phyloP scores from a whole-genome alignment of 768 basidiomycete genomes.

The Boletus sensibilis region DNA sequence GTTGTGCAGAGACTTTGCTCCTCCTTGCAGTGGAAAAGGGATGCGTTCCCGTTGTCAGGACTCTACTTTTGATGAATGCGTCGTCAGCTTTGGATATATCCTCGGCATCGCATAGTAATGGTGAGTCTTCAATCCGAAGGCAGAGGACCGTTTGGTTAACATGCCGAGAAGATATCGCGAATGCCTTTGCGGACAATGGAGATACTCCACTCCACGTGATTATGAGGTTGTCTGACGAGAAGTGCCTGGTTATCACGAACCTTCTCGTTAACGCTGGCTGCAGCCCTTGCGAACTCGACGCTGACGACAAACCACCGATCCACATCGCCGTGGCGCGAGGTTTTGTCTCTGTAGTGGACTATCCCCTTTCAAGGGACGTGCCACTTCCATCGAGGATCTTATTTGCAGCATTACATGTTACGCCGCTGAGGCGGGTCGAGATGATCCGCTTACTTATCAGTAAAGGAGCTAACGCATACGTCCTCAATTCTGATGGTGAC shows the following conservation, averaged over 20 bases:
- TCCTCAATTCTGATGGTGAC: background rate
- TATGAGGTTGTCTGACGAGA: slow-evolving; percentile 1
- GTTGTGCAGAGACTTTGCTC: slow-evolving; percentile 1
- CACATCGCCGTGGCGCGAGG: background rate
- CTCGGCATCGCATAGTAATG: background rate
- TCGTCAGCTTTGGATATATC: background rate
- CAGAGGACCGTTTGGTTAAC: background rate
- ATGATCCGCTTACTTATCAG: slow-evolving; percentile 2
- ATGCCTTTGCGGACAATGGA: background rate
- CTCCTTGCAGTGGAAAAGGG: slow-evolving; percentile 6
- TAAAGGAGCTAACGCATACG: background rate
- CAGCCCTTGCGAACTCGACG: background rate
- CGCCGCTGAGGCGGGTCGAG: background rate
- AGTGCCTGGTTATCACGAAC: background rate
- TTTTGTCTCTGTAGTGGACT: background rate
- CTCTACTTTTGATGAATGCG: background rate
- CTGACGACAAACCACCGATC: background rate
- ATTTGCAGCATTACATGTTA: background rate
- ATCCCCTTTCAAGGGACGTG: background rate
- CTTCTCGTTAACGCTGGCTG: slow-evolving; percentile 2
- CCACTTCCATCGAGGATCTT: background rate
- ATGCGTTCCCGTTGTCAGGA: background rate
- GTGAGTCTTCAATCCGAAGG: background rate
- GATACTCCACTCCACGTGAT: slow-evolving; percentile 8
- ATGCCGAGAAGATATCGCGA: background rate